Conservation (phyloP, 192 early-diverging fungal species). For the Coemansia sp. region DNA sequence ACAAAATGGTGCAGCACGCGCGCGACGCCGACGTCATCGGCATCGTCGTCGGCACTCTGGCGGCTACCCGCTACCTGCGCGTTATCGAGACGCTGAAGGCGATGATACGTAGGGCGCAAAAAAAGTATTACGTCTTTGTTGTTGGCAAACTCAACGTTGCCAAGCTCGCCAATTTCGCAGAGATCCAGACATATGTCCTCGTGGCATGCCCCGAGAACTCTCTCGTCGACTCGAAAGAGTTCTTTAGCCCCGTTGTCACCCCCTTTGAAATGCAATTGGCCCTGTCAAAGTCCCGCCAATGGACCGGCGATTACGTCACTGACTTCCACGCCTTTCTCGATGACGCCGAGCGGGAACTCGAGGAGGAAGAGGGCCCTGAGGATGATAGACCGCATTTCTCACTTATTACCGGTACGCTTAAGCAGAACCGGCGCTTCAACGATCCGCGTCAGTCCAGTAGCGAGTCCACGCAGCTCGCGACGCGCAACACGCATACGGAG, state of each 20-base stretch:
- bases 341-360: constrained; percentile 22
- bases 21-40: constrained; percentile 91
- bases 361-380: constrained; percentile 51
- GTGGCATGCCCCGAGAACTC: constrained; percentile 96
- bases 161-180: constrained; percentile 97
- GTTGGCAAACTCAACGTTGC: constrained; percentile 95
- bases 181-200: constrained; percentile 90
- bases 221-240: constrained; percentile 88
- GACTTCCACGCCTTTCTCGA: constrained; percentile 66
- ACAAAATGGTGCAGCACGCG: constrained; percentile 87
- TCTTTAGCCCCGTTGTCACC: constrained; percentile 89
- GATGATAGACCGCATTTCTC: constrained; percentile 85
- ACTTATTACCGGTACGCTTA: constrained; percentile 79
- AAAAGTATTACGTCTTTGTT: constrained; percentile 83
- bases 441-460: neutral
- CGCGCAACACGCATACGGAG: constrained; percentile 57
- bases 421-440: constrained; percentile 57
- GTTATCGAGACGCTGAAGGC: constrained; percentile 80
- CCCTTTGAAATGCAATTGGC: constrained; percentile 91
- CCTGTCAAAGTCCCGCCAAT: constrained; percentile 55
- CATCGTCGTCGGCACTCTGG: constrained; percentile 94
- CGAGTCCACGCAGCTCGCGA: constrained; percentile 39
- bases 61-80: constrained; percentile 85
- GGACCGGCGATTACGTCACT: constrained; percentile 72
- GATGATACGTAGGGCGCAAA: constrained; percentile 67